Conservation (phyloP, 1,284 basidiomycete genomes). For the Ceratobasidium sp. region DNA sequence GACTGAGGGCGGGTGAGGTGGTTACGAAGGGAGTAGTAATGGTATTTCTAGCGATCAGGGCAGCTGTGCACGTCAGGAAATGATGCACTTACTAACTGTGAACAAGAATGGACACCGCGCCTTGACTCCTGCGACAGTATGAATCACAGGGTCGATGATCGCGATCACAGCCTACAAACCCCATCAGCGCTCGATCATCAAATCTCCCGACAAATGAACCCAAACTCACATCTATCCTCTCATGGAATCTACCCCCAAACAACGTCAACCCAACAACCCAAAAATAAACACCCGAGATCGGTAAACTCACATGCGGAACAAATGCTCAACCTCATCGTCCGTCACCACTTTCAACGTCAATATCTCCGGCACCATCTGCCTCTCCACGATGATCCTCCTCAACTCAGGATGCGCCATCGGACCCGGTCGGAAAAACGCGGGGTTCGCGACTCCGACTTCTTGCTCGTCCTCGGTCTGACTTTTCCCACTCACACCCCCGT, state of each 20-base stretch:
- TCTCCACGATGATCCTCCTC: constrained; percentile 80
- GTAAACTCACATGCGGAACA: constrained; percentile 83
- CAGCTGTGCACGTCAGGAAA: not conserved
- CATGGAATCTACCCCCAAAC: constrained; percentile 69
- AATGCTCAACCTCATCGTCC: constrained; percentile 81
- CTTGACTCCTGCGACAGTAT: constrained; percentile 79
- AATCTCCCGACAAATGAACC: not conserved
- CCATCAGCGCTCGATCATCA: not conserved
- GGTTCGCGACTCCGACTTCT: constrained; percentile 76
- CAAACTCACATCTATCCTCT: constrained; percentile 72
- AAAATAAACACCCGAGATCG: constrained; percentile 66
- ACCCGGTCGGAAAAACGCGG: constrained; percentile 77
- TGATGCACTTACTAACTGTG: constrained; percentile 72
- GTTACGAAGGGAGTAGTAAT: not conserved
- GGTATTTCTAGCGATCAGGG: not conserved
- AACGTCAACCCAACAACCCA: constrained; percentile 3
- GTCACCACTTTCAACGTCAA: constrained; percentile 84
- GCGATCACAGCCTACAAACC: constrained; percentile 74
- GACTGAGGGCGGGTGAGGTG: constrained; percentile 60
- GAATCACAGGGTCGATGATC: constrained; percentile 78
- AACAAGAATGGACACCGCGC: constrained; percentile 84
- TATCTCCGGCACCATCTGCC: constrained; percentile 85
- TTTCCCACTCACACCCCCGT: not conserved
- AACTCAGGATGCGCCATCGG: constrained; percentile 76
- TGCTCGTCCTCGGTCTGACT: constrained; percentile 44